Evolutionary conservation across 768 basidiomycete species (phyloP).

Genomic region (Tricholoma saponaceum): DNA sequence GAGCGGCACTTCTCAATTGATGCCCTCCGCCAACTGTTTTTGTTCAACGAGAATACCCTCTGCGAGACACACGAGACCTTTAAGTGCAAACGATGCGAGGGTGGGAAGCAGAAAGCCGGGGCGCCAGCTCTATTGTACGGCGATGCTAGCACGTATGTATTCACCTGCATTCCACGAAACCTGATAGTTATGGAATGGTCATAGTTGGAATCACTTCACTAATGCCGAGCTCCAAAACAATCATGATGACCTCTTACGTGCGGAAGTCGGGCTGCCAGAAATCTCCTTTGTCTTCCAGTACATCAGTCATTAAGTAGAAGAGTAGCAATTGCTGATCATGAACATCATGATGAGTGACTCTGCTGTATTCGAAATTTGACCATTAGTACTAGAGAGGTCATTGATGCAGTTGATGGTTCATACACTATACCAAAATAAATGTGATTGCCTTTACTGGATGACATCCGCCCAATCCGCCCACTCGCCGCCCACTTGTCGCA

Average conservation of each 20-base stretch:
- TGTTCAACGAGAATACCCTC: conserved; percentile 79
- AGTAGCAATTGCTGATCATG: conserved; percentile 3
- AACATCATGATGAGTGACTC: conserved; percentile 3
- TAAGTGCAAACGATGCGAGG: conserved; percentile 90
- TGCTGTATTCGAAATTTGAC: not conserved
- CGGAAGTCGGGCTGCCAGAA: conserved; percentile 78
- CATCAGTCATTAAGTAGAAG: conserved; percentile 65
- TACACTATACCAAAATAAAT: not conserved
- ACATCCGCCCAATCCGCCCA: conserved; percentile 75
- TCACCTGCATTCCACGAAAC: not conserved
- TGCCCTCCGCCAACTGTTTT: conserved; percentile 84
- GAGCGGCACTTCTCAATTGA: conserved; percentile 95
- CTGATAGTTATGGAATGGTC: not conserved
- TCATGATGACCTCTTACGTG: conserved; percentile 92
- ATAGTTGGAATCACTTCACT: conserved; percentile 96
- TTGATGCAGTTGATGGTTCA: not conserved
- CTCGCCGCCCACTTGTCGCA: conserved; percentile 62
- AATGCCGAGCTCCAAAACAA: conserved; percentile 85
- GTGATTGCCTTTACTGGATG: conserved; percentile 33
- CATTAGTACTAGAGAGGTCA: not conserved
- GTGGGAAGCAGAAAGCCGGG: conserved; percentile 82
- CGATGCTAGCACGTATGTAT: conserved; percentile 91
- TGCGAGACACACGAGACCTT: conserved; percentile 98
- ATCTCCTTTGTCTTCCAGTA: conserved; percentile 98
- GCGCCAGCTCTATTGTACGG: conserved; percentile 88